Base-by-base conservation (phyloP, 768 basidiomycete species). In the Boletus rex-veris region DNA sequence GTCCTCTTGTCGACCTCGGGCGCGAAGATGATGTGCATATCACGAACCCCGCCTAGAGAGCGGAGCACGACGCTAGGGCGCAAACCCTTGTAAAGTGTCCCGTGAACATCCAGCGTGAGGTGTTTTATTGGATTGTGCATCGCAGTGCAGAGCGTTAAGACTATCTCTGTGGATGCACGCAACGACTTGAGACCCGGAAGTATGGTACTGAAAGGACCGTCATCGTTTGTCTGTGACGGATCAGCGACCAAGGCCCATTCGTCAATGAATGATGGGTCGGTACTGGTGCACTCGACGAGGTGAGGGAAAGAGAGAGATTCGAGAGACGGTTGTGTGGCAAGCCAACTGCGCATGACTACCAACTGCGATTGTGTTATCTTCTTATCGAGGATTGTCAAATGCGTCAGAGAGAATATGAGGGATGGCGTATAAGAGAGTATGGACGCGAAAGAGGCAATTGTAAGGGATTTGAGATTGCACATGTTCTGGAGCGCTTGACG, bases 1-100 rank as follows among this genome's bases (percentile, higher is more conserved):
- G 70, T 69, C 45, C 68, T 51, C 59, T 65, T 69, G 45, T 69
- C 68, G n/a, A 69, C 68, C 21, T 66, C 70, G n/a, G 68, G 55
- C 3, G 54, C 60, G 39, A 69, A 69, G 38, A 70, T 36, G 35
- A 69, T 47, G 28, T 64, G 63, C 70, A 69, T 60, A 21, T 70
- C 58, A 14, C 58, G 61, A 19, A 70, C 66, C 3, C 70, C 70
- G 5, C 54, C 55, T 1, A 70, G 46, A 9, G 64, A 56, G 38
- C 68, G 68, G 24, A 70, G 48, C 9, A 70, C 59, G 0, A 55
- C 39, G 21, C 69, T 59, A 1, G 68, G 68, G 5, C 64, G 70
- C 26, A 70, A 49, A 26, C 68, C 68, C 1, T 62, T 64, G 28
- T 64, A 70, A 5, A 70, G 65, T 0, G 70, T 70, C 28, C 57